Evolutionary conservation across 805 yeast genomes (phyloP), one percentile per base, ranked within the genome.

Genomic region (Metschnikowia lachancei): DNA sequence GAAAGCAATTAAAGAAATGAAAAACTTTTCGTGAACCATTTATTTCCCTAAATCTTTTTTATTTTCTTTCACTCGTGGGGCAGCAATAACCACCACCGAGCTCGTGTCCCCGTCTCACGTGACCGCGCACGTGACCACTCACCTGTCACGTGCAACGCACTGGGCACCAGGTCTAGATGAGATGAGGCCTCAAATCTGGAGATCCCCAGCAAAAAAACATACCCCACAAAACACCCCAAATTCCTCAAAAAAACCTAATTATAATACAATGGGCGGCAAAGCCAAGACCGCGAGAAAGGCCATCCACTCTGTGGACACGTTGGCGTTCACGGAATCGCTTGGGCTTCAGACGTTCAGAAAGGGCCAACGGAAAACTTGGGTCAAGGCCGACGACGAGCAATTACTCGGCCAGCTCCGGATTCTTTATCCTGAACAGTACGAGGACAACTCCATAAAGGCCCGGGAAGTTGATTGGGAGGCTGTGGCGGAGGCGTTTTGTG

Each of bases 261-360:
- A 5, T 22, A 4, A 22, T 22, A 22, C 8, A 22, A 36, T 32
- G 44, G 45, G 48, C 47, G 39, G 18, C 34, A 40, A 44, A 26
- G 36, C 38, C 41, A 49, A 36, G 33, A 20, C 30, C 19, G 41
- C 46, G 41, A 46, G 38, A 42, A 32, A 38, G 47, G 38, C 43
- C 20, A 43, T 22, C 14, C 26, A 43, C n/a, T 43, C 53, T 9
- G 53, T 79, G 26, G 83, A 79, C 55, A 80, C 81, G 36, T 57
- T 79, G 39, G 76, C 80, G 3, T 75, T 85, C 28, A 83, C 92
- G 4, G 85, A 84, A 58, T 78, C 86, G 2, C 64, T 86, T 8
- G 94, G 94, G 5, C 83, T 81, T 59, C 85, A 83, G 55, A 86
- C 90, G 1, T 83, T 82, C 58, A 66, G 92, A 33, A 72, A 83